These are phyloP conservation scores for Niveomyces coronatus DNA, from an alignment of 2,329 filamentous ascomycete genomes.

Conservation along the genomic window DNA sequence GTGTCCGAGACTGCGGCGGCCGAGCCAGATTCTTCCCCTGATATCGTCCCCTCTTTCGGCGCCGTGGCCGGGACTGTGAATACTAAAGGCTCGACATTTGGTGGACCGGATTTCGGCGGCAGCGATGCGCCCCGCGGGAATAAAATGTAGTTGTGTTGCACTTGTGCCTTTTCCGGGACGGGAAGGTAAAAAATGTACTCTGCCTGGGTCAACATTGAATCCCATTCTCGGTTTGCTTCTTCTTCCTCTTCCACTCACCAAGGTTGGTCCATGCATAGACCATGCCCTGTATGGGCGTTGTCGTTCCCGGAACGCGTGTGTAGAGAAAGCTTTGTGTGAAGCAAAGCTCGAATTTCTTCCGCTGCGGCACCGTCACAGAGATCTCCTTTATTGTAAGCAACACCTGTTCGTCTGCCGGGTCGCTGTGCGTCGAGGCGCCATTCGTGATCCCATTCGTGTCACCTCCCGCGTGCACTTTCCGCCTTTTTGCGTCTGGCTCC, in stretches of 20 bases:
- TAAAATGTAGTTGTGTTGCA: conserved; percentile 56
- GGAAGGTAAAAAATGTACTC: conserved; percentile 55
- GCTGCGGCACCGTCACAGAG: conserved; percentile 54
- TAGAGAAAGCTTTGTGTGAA: conserved; percentile 51
- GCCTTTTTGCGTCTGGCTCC: conserved; percentile 41
- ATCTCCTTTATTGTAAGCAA: conserved; percentile 55
- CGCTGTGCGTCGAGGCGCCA: conserved; percentile 18
- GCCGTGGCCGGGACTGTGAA: conserved; percentile 51
- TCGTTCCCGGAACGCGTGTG: conserved; percentile 41
- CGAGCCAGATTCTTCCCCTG: conserved; percentile 36
- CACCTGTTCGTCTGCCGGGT: conserved; percentile 38
- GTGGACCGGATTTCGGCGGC: conserved; percentile 33
- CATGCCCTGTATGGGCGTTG: conserved; percentile 40
- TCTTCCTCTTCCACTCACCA: no score
- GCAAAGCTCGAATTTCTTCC: conserved; percentile 58
- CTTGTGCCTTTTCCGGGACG: conserved; percentile 53
- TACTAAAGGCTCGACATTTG: conserved; percentile 46
- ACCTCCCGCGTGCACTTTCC: conserved; percentile 36
- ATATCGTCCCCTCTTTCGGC: conserved; percentile 49
- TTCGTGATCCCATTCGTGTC: conserved; percentile 11
- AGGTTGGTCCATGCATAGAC: conserved; percentile 52
- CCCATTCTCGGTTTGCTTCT: no score
- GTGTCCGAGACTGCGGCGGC: conserved; percentile 48
- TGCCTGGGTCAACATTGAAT: conserved; percentile 19
- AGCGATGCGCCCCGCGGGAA: conserved; percentile 47